Percentiles rank a stretch among this genome's conserved stretches.
Evolutionary conservation across 1,284 basidiomycete genomes (phyloP).

Genomic region (Coniferiporia weirii): DNA sequence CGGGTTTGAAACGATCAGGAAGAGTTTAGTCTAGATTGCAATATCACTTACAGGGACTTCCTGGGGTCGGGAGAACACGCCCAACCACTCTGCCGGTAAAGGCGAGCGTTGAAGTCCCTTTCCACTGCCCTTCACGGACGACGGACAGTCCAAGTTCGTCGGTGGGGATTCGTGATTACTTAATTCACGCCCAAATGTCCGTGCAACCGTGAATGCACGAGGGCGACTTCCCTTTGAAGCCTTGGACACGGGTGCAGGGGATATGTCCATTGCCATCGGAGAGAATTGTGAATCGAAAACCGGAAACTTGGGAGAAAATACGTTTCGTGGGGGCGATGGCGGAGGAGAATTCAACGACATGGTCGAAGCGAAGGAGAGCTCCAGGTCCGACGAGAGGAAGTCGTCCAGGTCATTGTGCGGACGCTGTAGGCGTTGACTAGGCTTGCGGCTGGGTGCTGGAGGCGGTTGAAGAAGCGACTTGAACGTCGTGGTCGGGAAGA

Average conservation of each 20-base stretch:
- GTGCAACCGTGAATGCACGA: constrained; percentile 53
- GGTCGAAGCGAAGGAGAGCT: constrained; percentile 73
- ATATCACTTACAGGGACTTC: constrained; percentile 26
- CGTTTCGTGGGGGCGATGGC: constrained; percentile 37
- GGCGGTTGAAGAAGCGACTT: constrained; percentile 49
- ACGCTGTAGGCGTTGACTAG: constrained; percentile 34
- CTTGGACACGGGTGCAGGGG: constrained; percentile 47
- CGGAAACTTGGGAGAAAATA: constrained; percentile 3
- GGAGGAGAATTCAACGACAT: constrained; percentile 72
- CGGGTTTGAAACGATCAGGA: neutral
- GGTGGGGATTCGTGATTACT: constrained; percentile 42
- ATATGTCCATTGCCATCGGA: constrained; percentile 66
- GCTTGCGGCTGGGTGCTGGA: constrained; percentile 45
- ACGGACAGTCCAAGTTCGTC: constrained; percentile 35
- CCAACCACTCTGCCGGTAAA: constrained; percentile 60
- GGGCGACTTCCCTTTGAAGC: constrained; percentile 34
- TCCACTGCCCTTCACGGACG: constrained; percentile 27
- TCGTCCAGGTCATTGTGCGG: constrained; percentile 53
- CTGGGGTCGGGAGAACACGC: constrained; percentile 15
- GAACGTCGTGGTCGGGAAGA: constrained; percentile 34
- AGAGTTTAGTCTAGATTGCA: constrained; percentile 12
- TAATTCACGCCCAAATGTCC: constrained; percentile 67
- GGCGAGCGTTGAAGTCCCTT: constrained; percentile 56
- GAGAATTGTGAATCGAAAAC: constrained; percentile 4
- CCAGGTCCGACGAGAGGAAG: constrained; percentile 66